phyloP scores from a whole-genome alignment of 2,329 filamentous ascomycete species.

The Penicillium sp. region DNA sequence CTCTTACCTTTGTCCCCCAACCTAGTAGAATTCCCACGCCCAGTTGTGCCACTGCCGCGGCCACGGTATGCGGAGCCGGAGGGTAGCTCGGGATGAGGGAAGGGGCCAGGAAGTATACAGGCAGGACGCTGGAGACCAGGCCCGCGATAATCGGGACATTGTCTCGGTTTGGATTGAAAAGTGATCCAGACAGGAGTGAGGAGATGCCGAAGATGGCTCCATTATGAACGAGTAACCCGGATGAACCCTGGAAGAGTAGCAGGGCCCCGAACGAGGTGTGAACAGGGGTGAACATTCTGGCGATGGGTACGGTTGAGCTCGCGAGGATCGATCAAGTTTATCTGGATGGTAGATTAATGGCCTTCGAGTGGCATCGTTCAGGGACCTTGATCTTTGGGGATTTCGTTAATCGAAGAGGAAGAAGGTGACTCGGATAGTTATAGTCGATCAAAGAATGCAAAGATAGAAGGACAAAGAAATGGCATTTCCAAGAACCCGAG shows the following conservation, averaged over 20 bases:
- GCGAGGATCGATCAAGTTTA: conserved; percentile 7
- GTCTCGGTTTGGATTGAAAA: conserved; percentile 47
- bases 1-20: conserved; percentile 56
- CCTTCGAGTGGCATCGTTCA: background rate
- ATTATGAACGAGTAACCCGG: conserved; percentile 55
- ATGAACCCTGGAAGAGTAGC: conserved; percentile 55
- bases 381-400: background rate
- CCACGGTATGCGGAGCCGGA: conserved; percentile 38
- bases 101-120: conserved; percentile 49
- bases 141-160: conserved; percentile 52
- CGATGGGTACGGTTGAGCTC: background rate
- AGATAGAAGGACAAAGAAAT: background rate
- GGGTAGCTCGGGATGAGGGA: conserved; percentile 52
- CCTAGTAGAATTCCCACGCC: conserved; percentile 52
- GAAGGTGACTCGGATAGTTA: background rate
- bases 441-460: too few species aligned
- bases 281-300: conserved; percentile 56
- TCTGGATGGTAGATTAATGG: conserved; percentile 3
- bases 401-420: too few species aligned
- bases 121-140: conserved; percentile 50
- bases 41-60: conserved; percentile 44
- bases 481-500: background rate
- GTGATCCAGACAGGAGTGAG: conserved; percentile 49
- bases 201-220: conserved; percentile 57
- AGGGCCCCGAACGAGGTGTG: conserved; percentile 56